phyloP scores from a whole-genome alignment of 2,329 filamentous ascomycete genomes.

The Dothideomycetes sp. region DNA sequence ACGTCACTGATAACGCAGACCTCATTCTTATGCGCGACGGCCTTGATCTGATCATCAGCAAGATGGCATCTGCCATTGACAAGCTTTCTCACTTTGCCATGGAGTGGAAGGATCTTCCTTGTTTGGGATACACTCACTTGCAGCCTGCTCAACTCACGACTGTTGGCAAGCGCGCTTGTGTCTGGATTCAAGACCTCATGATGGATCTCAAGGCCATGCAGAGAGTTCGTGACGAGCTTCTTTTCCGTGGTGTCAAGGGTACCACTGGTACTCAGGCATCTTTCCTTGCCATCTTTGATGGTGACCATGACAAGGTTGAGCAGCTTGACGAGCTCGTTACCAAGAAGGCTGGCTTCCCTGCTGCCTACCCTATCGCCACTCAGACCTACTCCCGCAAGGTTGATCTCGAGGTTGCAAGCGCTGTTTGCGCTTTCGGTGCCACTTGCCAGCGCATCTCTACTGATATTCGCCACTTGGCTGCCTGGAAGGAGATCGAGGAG shows the following conservation, averaged over 20 bases:
- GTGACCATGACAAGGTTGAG: conserved; percentile 49
- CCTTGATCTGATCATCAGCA: conserved; percentile 64
- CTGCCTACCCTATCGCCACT: conserved; percentile 53
- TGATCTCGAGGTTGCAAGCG: conserved; percentile 69
- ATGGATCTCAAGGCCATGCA: conserved; percentile 69
- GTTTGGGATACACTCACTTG: conserved; percentile 66
- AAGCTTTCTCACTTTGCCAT: conserved; percentile 64
- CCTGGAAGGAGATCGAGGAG: conserved; percentile 76
- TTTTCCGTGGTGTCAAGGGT: conserved; percentile 64
- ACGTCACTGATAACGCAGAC: conserved; percentile 65
- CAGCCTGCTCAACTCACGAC: conserved; percentile 47
- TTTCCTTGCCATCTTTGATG: conserved; percentile 59
- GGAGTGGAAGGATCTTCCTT: conserved; percentile 60
- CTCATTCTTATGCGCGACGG: conserved; percentile 67
- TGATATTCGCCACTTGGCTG: conserved; percentile 64
- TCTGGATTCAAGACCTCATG: conserved; percentile 67
- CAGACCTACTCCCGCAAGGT: conserved; percentile 76
- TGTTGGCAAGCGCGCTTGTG: conserved; percentile 56
- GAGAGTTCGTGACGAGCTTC: conserved; percentile 53
- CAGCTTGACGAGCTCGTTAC: conserved; percentile 52
- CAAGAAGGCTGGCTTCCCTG: conserved; percentile 53
- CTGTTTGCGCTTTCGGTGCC: conserved; percentile 67
- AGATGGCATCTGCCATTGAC: conserved; percentile 66
- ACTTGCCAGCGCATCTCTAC: conserved; percentile 64
- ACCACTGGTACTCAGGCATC: conserved; percentile 71